These are phyloP conservation scores for Plantago coronopus DNA, from an alignment of 305 asterid species.

Conservation along the genomic window DNA sequence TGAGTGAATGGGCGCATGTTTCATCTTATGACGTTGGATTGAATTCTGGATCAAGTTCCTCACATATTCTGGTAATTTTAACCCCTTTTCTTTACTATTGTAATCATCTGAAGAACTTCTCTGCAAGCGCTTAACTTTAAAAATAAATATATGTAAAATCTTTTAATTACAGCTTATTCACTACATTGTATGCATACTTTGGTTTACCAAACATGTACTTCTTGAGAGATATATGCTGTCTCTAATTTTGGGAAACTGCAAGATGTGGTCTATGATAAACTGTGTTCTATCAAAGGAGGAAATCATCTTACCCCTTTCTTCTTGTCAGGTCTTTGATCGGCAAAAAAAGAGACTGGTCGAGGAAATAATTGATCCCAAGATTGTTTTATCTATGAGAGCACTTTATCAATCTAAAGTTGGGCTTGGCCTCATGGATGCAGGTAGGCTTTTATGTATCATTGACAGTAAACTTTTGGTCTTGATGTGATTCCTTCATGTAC, in stretches of 20 bases:
- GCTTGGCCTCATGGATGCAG: conserved; percentile 92
- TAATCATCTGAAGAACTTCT: conserved; percentile 8
- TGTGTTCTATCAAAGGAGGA: conserved; percentile 7
- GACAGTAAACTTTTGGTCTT: not conserved
- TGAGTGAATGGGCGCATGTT: conserved; percentile 93
- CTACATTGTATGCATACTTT: conserved; percentile 15
- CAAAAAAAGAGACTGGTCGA: conserved; percentile 84
- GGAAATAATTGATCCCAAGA: conserved; percentile 92
- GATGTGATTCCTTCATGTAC: too few species aligned
- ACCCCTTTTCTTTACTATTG: conserved; percentile 1
- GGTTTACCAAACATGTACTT: conserved; percentile 2
- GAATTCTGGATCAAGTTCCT: conserved; percentile 91
- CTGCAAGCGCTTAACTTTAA: too few species aligned
- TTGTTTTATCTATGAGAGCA: conserved; percentile 92
- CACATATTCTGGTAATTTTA: conserved; percentile 78
- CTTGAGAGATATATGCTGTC: not conserved
- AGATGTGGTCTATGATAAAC: too few species aligned
- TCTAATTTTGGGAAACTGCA: too few species aligned
- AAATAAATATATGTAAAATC: too few species aligned
- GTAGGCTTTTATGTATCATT: conserved; percentile 33
- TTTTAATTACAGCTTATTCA: not conserved
- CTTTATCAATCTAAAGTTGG: conserved; percentile 92
- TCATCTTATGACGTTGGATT: conserved; percentile 93
- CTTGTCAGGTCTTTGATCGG: conserved; percentile 82
- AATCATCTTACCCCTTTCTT: not conserved